Evolutionary conservation across 768 basidiomycete species (phyloP).

Genomic region (Coprinopsis sp.): DNA sequence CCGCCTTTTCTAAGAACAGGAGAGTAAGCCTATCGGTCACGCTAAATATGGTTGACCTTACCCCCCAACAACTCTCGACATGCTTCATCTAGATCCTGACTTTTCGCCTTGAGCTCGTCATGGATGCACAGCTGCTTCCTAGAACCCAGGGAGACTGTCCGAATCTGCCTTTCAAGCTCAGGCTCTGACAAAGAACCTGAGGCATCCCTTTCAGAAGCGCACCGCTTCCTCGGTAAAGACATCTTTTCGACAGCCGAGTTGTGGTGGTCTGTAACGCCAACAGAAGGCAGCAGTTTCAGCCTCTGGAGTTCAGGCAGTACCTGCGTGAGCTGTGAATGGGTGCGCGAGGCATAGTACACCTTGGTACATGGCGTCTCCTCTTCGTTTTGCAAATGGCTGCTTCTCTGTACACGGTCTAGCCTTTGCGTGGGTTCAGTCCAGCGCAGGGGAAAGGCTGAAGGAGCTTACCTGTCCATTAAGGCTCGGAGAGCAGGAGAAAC

Average conservation of each 20-base stretch:
- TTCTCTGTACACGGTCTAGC: conserved; percentile 29
- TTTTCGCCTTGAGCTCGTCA: conserved; percentile 59
- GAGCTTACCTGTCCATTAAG: conserved; percentile 69
- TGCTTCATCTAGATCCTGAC: conserved; percentile 77
- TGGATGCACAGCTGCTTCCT: conserved; percentile 93
- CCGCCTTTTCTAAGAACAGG: conserved; percentile 47
- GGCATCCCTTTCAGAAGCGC: conserved; percentile 8
- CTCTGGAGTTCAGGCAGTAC: conserved; percentile 79
- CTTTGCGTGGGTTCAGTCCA: conserved; percentile 12
- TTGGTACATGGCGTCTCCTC: conserved; percentile 66
- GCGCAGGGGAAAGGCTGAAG: background rate
- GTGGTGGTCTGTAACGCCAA: conserved; percentile 25
- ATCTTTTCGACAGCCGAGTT: conserved; percentile 5
- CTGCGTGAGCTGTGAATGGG: conserved; percentile 93
- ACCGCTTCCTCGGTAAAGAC: conserved; percentile 22
- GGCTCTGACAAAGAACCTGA: conserved; percentile 18
- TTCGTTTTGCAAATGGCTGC: conserved; percentile 17
- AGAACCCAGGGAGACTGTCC: conserved; percentile 83
- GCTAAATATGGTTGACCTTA: conserved; percentile 21
- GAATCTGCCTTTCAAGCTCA: conserved; percentile 23
- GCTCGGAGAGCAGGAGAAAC: conserved; percentile 75
- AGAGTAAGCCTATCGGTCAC: background rate
- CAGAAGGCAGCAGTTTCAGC: conserved; percentile 43
- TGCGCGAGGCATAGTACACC: conserved; percentile 92
- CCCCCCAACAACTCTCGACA: conserved; percentile 80